Percentiles rank a stretch among this genome's conserved stretches.
These are phyloP conservation scores for Phytophthora hybrid DNA, from an alignment of 352 stramenopile genomes.

Conservation along the genomic window DNA sequence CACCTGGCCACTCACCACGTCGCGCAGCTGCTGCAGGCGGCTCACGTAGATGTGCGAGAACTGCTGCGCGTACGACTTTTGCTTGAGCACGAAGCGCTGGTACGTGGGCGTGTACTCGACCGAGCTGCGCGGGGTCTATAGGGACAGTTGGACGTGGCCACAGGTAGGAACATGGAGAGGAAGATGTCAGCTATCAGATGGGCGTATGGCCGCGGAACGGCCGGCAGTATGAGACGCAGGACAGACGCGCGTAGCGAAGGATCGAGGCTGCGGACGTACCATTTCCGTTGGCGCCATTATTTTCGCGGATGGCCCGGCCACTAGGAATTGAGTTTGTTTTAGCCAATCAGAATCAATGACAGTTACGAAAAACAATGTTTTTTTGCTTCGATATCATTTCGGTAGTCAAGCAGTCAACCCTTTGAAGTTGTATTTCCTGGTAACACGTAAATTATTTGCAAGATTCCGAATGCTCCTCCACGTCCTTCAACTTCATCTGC, in stretches of 20 bases:
- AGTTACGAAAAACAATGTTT: too few species aligned
- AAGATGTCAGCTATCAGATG: constrained; percentile 21
- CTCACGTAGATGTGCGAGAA: constrained; percentile 93
- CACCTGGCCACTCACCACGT: constrained; percentile 58
- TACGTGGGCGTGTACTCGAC: constrained; percentile 54
- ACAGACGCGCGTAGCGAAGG: not conserved
- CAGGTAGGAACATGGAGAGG: constrained; percentile 11
- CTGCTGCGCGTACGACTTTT: constrained; percentile 89
- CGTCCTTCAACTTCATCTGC: constrained; percentile 41
- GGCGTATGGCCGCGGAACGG: not conserved
- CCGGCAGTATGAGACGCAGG: constrained; percentile 1
- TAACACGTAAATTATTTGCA: constrained; percentile 31
- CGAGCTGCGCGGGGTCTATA: constrained; percentile 46
- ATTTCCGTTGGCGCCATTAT: constrained; percentile 44
- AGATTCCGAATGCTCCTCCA: constrained; percentile 48
- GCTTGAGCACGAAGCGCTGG: constrained; percentile 86
- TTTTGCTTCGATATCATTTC: too few species aligned
- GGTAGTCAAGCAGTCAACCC: too few species aligned
- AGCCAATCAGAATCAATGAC: too few species aligned
- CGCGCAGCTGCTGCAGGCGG: constrained; percentile 76
- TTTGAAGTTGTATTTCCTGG: too few species aligned
- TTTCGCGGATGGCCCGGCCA: constrained; percentile 8
- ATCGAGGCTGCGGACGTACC: constrained; percentile 20
- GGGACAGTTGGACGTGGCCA: constrained; percentile 3
- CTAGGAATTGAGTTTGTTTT: too few species aligned